Evolutionary conservation across 306 rosid genomes (phyloP).

Genomic region (Acacia acuminata): DNA sequence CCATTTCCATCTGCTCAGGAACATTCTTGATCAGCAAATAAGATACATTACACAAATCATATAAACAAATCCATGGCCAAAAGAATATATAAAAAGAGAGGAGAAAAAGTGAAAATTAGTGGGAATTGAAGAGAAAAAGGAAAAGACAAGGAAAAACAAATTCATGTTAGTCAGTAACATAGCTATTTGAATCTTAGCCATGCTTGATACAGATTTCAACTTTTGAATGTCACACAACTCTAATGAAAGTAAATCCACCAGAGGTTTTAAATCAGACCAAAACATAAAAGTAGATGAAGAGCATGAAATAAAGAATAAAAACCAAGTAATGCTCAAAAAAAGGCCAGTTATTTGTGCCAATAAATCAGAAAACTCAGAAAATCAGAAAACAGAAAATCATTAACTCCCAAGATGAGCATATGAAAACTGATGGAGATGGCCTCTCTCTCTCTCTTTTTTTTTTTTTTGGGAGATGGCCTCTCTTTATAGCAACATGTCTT

Average conservation of each 20-base stretch:
- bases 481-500: not conserved
- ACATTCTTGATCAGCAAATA: conserved; percentile 29
- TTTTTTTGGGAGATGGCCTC: not conserved
- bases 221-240: not conserved
- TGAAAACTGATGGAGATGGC: not conserved
- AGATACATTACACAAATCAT: conserved; percentile 1
- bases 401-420: not conserved
- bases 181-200: not conserved
- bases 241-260: not conserved
- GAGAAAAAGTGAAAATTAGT: not conserved
- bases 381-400: not conserved
- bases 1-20: conserved; percentile 57
- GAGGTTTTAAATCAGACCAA: not conserved
- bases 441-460: no score
- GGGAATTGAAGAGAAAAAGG: not conserved
- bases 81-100: not conserved
- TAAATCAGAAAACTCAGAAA: not conserved
- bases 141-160: not conserved
- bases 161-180: not conserved
- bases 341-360: not conserved
- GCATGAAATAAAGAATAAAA: not conserved
- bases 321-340: not conserved
- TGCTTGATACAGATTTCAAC: not conserved
- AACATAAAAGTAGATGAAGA: not conserved
- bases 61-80: not conserved